Percentiles rank a stretch among this genome's conserved stretches.
Conservation (phyloP, 192 early-diverging fungal genomes). For the Coemansia sp. region DNA sequence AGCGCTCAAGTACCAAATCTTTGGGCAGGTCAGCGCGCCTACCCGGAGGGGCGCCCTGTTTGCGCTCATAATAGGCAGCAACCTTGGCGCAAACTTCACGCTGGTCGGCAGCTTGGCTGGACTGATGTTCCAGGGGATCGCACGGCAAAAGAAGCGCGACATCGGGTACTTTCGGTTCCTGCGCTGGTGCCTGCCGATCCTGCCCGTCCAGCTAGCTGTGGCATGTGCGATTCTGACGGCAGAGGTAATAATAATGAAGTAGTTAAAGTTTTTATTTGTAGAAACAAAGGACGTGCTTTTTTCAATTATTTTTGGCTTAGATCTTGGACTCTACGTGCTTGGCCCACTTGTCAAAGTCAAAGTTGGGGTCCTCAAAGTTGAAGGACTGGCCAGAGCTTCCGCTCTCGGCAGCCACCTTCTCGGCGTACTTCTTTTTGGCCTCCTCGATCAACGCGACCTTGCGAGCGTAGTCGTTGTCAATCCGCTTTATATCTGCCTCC, state of each 20-base stretch:
- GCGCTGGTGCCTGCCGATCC: conserved; percentile 31
- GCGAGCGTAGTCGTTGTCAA: conserved; percentile 41
- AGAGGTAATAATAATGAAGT: conserved; percentile 24
- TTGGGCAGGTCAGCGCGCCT: conserved; percentile 35
- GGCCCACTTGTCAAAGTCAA: conserved; percentile 51
- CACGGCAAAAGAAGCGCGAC: conserved; percentile 23
- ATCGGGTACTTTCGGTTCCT: conserved; percentile 37
- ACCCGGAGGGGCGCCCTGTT: conserved; percentile 62
- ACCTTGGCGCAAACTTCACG: conserved; percentile 80
- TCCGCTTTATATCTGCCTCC: conserved; percentile 33
- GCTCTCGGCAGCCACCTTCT: conserved; percentile 27
- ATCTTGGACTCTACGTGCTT: conserved; percentile 45
- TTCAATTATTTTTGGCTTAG: conserved; percentile 11
- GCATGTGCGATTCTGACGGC: conserved; percentile 30
- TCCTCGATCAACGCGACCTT: conserved; percentile 53
- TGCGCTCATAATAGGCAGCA: conserved; percentile 73
- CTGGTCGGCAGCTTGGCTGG: conserved; percentile 75
- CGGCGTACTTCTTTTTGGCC: conserved; percentile 52
- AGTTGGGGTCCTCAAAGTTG: conserved; percentile 47
- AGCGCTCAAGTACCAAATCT: conserved; percentile 66
- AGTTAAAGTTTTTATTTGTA: background rate
- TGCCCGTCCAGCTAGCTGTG: conserved; percentile 31
- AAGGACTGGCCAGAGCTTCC: conserved; percentile 16
- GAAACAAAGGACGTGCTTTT: background rate
- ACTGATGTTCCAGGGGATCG: conserved; percentile 52